Conservation (phyloP, 495 filamentous ascomycete species). For the Elasticomyces elasticus region DNA sequence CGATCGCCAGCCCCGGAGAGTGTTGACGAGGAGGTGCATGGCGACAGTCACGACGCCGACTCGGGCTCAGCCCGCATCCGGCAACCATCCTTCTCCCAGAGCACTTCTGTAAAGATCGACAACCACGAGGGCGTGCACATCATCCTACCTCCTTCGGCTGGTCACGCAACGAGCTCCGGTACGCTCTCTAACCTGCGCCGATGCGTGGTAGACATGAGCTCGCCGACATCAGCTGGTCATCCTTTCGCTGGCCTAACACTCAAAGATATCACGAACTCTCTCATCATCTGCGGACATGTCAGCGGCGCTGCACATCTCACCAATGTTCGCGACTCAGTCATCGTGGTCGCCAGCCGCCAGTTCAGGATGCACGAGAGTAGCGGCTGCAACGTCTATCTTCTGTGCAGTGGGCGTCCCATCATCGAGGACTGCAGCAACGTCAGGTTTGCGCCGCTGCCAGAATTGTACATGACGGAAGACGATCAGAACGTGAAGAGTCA, state of each 20-base stretch:
- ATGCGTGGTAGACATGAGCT: conserved; percentile 71
- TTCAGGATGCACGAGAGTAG: conserved; percentile 82
- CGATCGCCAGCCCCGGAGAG: conserved; percentile 36
- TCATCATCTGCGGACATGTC: conserved; percentile 69
- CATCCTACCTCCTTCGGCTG: conserved; percentile 59
- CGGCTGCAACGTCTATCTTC: conserved; percentile 71
- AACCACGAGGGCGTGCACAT: conserved; percentile 56
- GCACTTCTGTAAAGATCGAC: conserved; percentile 53
- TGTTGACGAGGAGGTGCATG: background rate
- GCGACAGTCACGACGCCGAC: conserved; percentile 1
- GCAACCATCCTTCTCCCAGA: conserved; percentile 49
- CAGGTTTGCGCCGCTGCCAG: conserved; percentile 66
- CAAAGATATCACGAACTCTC: conserved; percentile 54
- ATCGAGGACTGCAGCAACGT: conserved; percentile 79
- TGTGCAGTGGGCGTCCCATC: conserved; percentile 74
- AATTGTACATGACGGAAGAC: conserved; percentile 49
- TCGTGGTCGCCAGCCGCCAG: conserved; percentile 71
- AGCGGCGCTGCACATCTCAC: conserved; percentile 76
- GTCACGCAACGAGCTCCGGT: conserved; percentile 56
- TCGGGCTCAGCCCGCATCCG: conserved; percentile 27
- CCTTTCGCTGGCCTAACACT: conserved; percentile 67
- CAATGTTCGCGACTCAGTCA: conserved; percentile 54
- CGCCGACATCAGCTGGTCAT: conserved; percentile 44
- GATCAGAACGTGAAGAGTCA: conserved; percentile 23
- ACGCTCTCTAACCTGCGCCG: conserved; percentile 59